Evolutionary conservation across 306 rosid species (phyloP), one percentile per base, ranked within the genome.

Genomic region (Amphicarpaea edgeworthii): DNA sequence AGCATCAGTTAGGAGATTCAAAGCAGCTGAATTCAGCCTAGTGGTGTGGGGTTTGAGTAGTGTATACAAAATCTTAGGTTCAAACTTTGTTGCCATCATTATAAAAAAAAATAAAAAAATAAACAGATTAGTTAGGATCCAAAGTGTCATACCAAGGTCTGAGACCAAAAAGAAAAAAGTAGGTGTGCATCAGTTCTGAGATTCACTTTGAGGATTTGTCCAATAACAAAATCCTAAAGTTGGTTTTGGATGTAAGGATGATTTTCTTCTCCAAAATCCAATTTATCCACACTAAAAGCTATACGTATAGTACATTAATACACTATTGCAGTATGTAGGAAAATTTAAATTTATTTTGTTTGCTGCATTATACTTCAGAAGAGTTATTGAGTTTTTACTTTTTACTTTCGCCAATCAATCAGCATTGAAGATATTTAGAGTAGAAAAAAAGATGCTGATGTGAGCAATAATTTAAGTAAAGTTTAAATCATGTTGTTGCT

Each of bases 391-490:
- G 34, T 11, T 64, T 65, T 65, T 41, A 5, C 3, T 34, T 32
- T 34, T 61, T 16, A 61, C 23, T 16, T 41, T 20, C 21, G 6
- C 38, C 53, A 42, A 42, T 68, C 42, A 34, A 30, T n/a, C n/a
- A n/a, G n/a, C 40, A 57, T 20, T 14, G 47, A 68, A 55, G 60
- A 77, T 30, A 14, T 67, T 24, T 42, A 11, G 75, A 77, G 70
- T 38, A 57, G 50, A 20, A 68, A 64, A 64, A 59, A 32, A 37
- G 65, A 47, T 34, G 43, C 38, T 32, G 62, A 51, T 51, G 47
- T 32, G 5, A 60, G 47, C 64, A 78, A 70, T 69, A 78, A 60
- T 78, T 37, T 47, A 55, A 55, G 76, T 68, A 38, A 53, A 12
- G 75, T 77, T 66, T 19, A 19, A 43, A 54, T 54, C 49, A 67